phyloP scores from a whole-genome alignment of 2,329 filamentous ascomycete species.

The Rasamsonia emersonii region DNA sequence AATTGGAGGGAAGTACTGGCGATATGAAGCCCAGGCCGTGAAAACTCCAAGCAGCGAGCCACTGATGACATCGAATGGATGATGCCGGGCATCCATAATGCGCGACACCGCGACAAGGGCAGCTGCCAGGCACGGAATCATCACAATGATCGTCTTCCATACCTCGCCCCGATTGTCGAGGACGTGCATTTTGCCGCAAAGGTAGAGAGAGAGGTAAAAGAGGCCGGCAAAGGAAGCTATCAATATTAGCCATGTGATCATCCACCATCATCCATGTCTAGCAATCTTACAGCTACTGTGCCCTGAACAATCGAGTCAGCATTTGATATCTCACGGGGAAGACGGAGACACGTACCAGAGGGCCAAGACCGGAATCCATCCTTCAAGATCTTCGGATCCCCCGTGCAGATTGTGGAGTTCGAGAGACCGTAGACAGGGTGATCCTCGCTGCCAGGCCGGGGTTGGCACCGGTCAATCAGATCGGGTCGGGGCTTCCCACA shows the following conservation, averaged over 20 bases:
- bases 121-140: conserved; percentile 46
- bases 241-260: conserved; percentile 12
- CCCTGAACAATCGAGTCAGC: conserved; percentile 18
- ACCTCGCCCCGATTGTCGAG: conserved; percentile 53
- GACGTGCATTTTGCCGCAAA: conserved; percentile 52
- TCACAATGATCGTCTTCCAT: conserved; percentile 49
- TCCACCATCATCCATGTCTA: conserved; percentile 14
- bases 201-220: conserved; percentile 52
- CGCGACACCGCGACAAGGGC: conserved; percentile 48
- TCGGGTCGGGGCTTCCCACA: conserved; percentile 53
- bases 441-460: conserved; percentile 28
- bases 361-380: conserved; percentile 54
- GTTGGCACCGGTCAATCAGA: conserved; percentile 48
- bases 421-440: conserved; percentile 32
- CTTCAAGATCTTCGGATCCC: conserved; percentile 43
- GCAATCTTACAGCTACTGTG: conserved; percentile 44
- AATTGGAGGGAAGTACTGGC: conserved; percentile 52
- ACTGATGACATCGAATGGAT: conserved; percentile 53
- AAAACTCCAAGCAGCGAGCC: conserved; percentile 46
- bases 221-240: conserved; percentile 50
- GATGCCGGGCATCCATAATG: conserved; percentile 55
- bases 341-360: conserved; percentile 44
- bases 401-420: conserved; percentile 44
- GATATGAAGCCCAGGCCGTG: conserved; percentile 46
- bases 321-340: too few species aligned